A percentile compares a stretch with the other conserved stretches of the same genome.
Evolutionary conservation across 2,329 filamentous ascomycete genomes (phyloP).

Genomic region (Hymenoscyphus infarciens): DNA sequence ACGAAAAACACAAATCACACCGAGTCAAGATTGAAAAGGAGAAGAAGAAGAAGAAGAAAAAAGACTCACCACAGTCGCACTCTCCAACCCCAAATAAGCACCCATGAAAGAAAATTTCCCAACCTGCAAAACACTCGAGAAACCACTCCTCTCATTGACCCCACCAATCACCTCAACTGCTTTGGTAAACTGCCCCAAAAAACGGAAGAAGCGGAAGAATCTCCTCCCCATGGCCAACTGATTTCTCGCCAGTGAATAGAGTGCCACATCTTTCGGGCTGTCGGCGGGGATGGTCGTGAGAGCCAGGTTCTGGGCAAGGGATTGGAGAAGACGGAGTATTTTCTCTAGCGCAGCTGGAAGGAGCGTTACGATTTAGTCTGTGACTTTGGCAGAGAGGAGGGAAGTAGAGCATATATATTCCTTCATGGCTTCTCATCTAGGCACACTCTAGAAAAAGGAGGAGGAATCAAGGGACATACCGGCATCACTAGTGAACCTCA

Average conservation of each 20-base stretch:
- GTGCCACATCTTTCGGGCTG: neutral
- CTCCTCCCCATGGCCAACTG: slow-evolving; percentile 51
- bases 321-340: slow-evolving; percentile 55
- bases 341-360: slow-evolving; percentile 56
- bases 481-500: slow-evolving; percentile 29
- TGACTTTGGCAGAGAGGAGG: no score
- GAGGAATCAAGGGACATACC: slow-evolving; percentile 15
- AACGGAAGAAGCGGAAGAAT: slow-evolving; percentile 66
- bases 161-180: slow-evolving; percentile 44
- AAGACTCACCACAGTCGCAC: slow-evolving; percentile 55
- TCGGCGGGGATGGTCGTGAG: neutral
- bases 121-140: slow-evolving; percentile 48
- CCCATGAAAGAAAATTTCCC: slow-evolving; percentile 58
- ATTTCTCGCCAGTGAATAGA: neutral
- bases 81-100: slow-evolving; percentile 65
- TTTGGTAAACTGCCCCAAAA: slow-evolving; percentile 55
- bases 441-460: neutral
- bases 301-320: slow-evolving; percentile 46
- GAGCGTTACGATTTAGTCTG: neutral
- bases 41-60: neutral
- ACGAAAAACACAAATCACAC: no score
- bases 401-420: no score
- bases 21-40: no score
- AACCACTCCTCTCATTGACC: slow-evolving; percentile 23
- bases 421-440: no score